Percentiles rank a stretch among this genome's conserved stretches.
These are phyloP conservation scores for Claviceps spartinae DNA, from an alignment of 2,329 filamentous ascomycete genomes.

Conservation along the genomic window DNA sequence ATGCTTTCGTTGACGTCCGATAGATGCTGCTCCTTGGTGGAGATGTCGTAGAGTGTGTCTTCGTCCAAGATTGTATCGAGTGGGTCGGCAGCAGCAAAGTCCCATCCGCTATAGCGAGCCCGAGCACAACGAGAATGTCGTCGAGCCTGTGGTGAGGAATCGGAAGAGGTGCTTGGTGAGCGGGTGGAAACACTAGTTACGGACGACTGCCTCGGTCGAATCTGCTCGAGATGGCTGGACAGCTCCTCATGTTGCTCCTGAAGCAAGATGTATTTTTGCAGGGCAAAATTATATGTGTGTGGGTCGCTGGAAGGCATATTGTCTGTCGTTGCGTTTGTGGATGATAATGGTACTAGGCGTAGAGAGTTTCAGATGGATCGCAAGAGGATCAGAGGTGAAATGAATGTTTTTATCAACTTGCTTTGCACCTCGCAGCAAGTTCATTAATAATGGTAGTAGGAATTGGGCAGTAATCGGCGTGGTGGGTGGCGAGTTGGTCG, in stretches of 20 bases:
- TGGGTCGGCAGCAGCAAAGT: conserved; percentile 13
- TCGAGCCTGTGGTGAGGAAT: conserved; percentile 35
- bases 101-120: conserved; percentile 21
- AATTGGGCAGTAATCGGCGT: conserved; percentile 3
- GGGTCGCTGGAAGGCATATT: conserved; percentile 16
- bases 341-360: not conserved
- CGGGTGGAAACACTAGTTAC: conserved; percentile 22
- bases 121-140: conserved; percentile 22
- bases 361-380: not conserved
- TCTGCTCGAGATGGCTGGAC: conserved; percentile 35
- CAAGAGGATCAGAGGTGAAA: not conserved
- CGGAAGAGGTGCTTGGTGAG: conserved; percentile 45
- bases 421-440: conserved; percentile 3
- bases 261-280: conserved; percentile 41
- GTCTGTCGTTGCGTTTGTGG: not conserved
- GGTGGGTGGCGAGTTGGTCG: conserved; percentile 1
- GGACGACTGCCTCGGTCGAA: conserved; percentile 27
- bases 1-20: conserved; percentile 46
- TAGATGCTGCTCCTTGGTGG: conserved; percentile 38
- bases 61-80: conserved; percentile 33
- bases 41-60: conserved; percentile 34
- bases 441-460: not conserved
- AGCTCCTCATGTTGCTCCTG: conserved; percentile 42
- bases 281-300: conserved; percentile 29
- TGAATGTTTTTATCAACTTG: conserved; percentile 4